Evolutionary conservation across 371 early-diverging fungal genomes (phyloP).

Genomic region (Dinochytrium kinnereticum): DNA sequence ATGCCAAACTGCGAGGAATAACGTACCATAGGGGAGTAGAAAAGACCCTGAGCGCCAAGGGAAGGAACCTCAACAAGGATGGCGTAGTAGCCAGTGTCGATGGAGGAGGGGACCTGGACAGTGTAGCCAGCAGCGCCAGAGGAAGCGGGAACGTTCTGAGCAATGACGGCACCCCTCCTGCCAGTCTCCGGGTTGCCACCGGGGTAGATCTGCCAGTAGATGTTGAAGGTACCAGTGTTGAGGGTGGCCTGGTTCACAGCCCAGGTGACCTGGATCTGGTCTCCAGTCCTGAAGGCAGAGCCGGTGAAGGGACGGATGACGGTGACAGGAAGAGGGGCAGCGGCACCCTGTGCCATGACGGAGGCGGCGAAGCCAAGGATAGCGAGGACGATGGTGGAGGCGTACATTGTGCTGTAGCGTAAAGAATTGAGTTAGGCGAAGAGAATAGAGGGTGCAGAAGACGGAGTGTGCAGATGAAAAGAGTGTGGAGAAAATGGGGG

Average conservation of each 20-base stretch:
- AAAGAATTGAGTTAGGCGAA: too few relatives aligned
- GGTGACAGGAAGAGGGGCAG: background rate
- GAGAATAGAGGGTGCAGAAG: too few relatives aligned
- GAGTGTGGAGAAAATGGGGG: too few relatives aligned
- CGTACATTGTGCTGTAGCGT: background rate
- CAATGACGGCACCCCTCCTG: background rate
- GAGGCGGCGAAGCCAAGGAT: background rate
- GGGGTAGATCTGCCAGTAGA: background rate
- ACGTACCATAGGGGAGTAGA: background rate
- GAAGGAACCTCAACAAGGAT: background rate
- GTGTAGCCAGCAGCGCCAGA: background rate
- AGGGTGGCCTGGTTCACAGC: background rate
- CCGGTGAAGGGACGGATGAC: background rate
- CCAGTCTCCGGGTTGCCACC: background rate
- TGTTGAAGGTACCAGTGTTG: background rate
- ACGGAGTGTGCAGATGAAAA: too few relatives aligned
- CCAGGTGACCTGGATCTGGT: background rate
- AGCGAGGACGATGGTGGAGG: background rate
- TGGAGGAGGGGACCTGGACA: background rate
- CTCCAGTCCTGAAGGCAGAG: background rate
- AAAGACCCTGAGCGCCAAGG: background rate
- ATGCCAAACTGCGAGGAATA: background rate
- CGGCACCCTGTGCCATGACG: background rate
- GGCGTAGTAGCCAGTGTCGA: background rate
- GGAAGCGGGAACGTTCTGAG: background rate